Conservation (phyloP, 2,329 filamentous ascomycete species). For the Fusarium pseudograminearum region DNA sequence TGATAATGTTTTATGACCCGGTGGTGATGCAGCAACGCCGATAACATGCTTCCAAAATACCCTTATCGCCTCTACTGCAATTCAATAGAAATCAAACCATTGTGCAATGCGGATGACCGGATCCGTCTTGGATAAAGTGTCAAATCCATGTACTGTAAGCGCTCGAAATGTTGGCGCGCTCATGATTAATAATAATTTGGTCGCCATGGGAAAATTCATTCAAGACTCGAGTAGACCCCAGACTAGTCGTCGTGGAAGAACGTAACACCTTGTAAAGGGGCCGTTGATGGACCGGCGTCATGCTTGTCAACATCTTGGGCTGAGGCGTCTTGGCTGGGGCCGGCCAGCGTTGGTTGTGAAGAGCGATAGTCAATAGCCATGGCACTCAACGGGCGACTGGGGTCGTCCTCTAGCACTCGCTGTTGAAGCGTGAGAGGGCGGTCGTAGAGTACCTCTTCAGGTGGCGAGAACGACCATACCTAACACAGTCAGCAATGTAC, state of each 20-base stretch:
- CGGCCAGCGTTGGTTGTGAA: slow-evolving; percentile 46
- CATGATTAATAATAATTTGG: slow-evolving; percentile 29
- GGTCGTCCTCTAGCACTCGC: slow-evolving; percentile 59
- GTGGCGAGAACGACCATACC: slow-evolving; percentile 96
- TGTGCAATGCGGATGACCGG: slow-evolving; percentile 49
- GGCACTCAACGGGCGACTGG: slow-evolving; percentile 64
- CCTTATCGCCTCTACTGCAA: slow-evolving; percentile 50
- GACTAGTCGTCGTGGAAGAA: slow-evolving; percentile 64
- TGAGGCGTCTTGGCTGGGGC: slow-evolving; percentile 51
- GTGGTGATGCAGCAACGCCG: slow-evolving; percentile 53
- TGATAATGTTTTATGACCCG: slow-evolving; percentile 38
- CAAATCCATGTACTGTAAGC: slow-evolving; percentile 34
- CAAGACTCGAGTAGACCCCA: background rate
- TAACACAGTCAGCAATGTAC: slow-evolving; percentile 56
- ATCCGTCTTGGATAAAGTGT: slow-evolving; percentile 41
- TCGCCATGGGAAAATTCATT: slow-evolving; percentile 23
- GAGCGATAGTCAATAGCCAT: slow-evolving; percentile 60
- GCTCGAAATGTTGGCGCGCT: slow-evolving; percentile 14
- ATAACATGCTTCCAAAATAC: slow-evolving; percentile 52
- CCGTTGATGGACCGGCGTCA: slow-evolving; percentile 67
- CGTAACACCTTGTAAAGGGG: slow-evolving; percentile 61
- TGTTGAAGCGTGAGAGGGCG: slow-evolving; percentile 64
- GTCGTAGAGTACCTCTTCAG: slow-evolving; percentile 73
- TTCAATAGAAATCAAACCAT: slow-evolving; percentile 45
- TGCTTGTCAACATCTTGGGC: slow-evolving; percentile 67